Evolutionary conservation across 352 stramenopile genomes (phyloP).

Genomic region (Phytophthora pini): DNA sequence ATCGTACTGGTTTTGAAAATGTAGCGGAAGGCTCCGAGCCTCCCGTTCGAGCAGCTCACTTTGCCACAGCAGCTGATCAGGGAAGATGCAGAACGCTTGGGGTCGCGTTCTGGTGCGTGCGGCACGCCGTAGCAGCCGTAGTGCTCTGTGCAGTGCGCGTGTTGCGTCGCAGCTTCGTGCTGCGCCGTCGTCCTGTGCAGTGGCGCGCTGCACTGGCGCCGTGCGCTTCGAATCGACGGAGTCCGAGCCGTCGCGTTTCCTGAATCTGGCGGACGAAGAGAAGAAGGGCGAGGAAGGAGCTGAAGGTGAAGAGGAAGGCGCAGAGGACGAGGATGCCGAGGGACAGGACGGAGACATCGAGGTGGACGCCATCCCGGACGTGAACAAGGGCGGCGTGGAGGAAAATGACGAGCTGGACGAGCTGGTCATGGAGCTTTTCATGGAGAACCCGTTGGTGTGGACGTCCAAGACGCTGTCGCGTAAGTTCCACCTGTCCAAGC

Average conservation of each 20-base stretch:
- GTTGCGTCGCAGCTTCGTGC: slow-evolving; percentile 6
- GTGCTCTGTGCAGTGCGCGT: slow-evolving; percentile 6
- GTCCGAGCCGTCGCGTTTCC: slow-evolving; percentile 68
- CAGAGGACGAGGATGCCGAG: slow-evolving; percentile 44
- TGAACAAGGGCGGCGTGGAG: slow-evolving; percentile 75
- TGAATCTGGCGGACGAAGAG: slow-evolving; percentile 75
- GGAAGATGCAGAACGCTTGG: slow-evolving; percentile 32
- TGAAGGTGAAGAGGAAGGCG: slow-evolving; percentile 32
- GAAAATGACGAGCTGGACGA: slow-evolving; percentile 78
- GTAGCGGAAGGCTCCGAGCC: slow-evolving; percentile 28
- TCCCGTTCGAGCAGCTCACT: slow-evolving; percentile 25
- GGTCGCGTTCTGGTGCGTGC: slow-evolving; percentile 26
- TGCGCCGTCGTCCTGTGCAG: slow-evolving; percentile 1
- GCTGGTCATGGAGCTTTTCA: slow-evolving; percentile 80
- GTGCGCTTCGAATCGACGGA: slow-evolving; percentile 36
- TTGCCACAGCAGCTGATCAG: slow-evolving; percentile 19
- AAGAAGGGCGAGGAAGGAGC: slow-evolving; percentile 38
- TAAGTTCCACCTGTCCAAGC: slow-evolving; percentile 76
- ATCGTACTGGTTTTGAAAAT: neutral
- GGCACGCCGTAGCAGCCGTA: slow-evolving; percentile 21
- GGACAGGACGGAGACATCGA: slow-evolving; percentile 70
- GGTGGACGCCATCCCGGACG: slow-evolving; percentile 60
- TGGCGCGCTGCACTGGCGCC: slow-evolving; percentile 6
- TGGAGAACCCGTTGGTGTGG: slow-evolving; percentile 90
- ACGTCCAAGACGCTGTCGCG: slow-evolving; percentile 85